phyloP scores from a whole-genome alignment of 1,139 yeast species.

The Wickerhamiella infanticola region DNA sequence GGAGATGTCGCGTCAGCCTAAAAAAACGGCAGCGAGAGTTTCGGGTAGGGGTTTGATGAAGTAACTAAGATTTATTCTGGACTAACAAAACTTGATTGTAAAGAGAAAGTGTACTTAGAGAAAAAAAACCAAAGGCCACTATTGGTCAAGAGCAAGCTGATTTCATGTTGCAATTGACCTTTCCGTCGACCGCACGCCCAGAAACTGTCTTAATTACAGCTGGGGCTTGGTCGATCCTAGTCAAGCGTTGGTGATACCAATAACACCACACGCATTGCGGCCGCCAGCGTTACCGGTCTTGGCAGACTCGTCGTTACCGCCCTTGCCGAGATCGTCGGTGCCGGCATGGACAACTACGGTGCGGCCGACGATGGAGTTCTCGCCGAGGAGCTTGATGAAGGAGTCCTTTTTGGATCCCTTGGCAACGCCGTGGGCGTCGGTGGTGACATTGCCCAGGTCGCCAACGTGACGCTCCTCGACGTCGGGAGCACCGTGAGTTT shows the following conservation, averaged over 20 bases:
- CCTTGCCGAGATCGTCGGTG: conserved; percentile 90
- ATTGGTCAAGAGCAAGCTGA: too few relatives aligned
- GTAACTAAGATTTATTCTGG: too few relatives aligned
- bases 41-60: too few relatives aligned
- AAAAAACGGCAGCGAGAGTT: neutral
- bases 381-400: conserved; percentile 67
- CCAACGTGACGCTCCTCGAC: conserved; percentile 90
- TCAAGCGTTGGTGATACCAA: conserved; percentile 38
- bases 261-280: conserved; percentile 98
- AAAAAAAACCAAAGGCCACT: too few relatives aligned
- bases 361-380: conserved; percentile 80
- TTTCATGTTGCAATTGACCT: neutral
- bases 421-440: conserved; percentile 79
- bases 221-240: neutral
- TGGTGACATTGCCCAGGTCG: conserved; percentile 85
- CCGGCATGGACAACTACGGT: conserved; percentile 94
- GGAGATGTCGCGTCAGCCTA: neutral
- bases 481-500: conserved; percentile 89
- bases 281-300: conserved; percentile 98
- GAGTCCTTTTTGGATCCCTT: conserved; percentile 72
- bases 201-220: neutral
- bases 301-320: conserved; percentile 84
- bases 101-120: too few relatives aligned
- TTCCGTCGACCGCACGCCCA: neutral
- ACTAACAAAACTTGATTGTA: too few relatives aligned